Percentiles rank a stretch among this genome's conserved stretches.
Conservation (phyloP, 495 filamentous ascomycete genomes). For the Neurospora sp. region DNA sequence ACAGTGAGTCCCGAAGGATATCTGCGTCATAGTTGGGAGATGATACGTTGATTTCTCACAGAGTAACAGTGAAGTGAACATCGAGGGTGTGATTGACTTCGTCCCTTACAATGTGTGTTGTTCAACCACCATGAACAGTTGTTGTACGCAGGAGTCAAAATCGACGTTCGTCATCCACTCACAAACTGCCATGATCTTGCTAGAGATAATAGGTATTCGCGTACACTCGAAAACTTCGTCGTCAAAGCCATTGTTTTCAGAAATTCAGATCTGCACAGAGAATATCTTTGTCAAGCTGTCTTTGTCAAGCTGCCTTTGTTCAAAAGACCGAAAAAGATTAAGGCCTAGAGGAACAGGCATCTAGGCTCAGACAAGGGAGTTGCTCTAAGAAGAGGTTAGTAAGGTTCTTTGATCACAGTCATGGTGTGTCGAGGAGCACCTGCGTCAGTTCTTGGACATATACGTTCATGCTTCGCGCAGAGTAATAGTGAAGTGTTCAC, state of each 20-base stretch:
- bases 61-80: background rate
- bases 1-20: background rate
- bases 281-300: background rate
- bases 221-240: background rate
- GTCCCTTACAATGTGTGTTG: background rate
- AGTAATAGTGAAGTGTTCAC: too few species aligned
- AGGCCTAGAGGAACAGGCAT: background rate
- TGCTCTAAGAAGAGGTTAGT: background rate
- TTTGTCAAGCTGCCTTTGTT: background rate
- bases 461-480: too few species aligned
- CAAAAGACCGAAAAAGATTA: background rate
- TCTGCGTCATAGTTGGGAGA: background rate
- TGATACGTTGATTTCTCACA: background rate
- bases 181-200: background rate
- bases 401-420: background rate
- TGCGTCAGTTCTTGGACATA: too few species aligned
- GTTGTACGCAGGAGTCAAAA: background rate
- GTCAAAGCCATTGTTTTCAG: background rate
- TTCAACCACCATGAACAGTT: background rate
- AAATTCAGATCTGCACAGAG: background rate
- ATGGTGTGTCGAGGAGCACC: background rate
- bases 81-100: background rate
- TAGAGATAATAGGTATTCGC: background rate
- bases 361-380: background rate
- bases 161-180: background rate